phyloP scores from a whole-genome alignment of 495 filamentous ascomycete genomes.

The Neurospora discreta region DNA sequence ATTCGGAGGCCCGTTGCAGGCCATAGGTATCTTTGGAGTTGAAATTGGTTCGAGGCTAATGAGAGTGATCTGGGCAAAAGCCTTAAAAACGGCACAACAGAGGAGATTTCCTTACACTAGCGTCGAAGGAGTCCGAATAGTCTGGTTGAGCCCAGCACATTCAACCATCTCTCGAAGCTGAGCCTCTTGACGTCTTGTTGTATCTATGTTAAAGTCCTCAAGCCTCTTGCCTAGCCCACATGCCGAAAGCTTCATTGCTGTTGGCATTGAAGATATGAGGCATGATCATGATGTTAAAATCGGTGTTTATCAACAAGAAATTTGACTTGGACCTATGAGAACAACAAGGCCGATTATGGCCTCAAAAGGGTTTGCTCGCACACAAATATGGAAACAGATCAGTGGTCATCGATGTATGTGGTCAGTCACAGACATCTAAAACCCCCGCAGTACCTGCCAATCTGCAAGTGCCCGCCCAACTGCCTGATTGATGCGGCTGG shows the following conservation, averaged over 20 bases:
- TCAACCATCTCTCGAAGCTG: fast-evolving
- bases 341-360: not conserved
- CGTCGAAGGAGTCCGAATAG: constrained; percentile 23
- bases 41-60: constrained; percentile 36
- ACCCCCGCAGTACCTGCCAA: no score
- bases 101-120: constrained; percentile 9
- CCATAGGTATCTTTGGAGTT: constrained; percentile 32
- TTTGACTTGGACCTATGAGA: not conserved
- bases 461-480: no score
- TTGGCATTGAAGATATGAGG: not conserved
- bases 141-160: not conserved
- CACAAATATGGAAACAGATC: not conserved
- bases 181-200: not conserved
- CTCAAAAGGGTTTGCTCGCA: not conserved
- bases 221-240: not conserved
- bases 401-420: not conserved
- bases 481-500: not conserved
- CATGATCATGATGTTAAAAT: not conserved
- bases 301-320: not conserved
- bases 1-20: constrained; percentile 45
- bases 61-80: no score
- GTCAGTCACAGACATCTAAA: not conserved
- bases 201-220: not conserved
- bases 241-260: not conserved
- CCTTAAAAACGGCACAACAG: not conserved